phyloP scores from a whole-genome alignment of 1,284 basidiomycete species.

The Rhodotorula sp. region DNA sequence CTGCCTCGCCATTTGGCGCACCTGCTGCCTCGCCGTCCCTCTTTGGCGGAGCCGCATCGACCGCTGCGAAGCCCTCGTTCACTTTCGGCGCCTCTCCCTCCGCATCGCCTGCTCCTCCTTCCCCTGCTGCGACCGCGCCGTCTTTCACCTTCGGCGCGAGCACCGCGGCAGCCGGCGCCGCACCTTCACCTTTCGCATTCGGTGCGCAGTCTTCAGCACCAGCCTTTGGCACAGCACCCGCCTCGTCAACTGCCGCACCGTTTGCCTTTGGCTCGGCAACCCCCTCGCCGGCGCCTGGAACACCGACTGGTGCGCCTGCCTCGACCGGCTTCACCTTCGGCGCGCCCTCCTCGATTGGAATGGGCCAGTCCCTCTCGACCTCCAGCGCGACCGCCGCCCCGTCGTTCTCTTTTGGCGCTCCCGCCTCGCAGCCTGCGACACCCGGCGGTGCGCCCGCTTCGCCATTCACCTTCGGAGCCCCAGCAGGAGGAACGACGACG shows the following conservation, averaged over 20 bases:
- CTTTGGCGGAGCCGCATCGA: constrained; percentile 10
- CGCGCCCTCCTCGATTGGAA: not conserved
- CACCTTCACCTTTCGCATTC: constrained; percentile 13
- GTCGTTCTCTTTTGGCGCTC: not conserved
- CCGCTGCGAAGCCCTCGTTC: constrained; percentile 17
- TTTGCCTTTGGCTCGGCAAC: constrained; percentile 5
- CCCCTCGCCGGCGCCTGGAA: constrained; percentile 4
- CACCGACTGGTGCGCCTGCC: constrained; percentile 8
- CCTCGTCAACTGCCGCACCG: not conserved
- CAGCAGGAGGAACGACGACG: not conserved
- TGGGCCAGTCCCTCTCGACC: not conserved
- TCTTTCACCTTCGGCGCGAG: constrained; percentile 20
- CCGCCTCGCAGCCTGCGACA: not conserved
- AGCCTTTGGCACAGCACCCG: not conserved
- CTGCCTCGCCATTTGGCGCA: constrained; percentile 13
- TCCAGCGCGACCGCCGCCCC: not conserved
- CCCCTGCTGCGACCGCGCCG: constrained; percentile 11
- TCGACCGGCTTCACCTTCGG: constrained; percentile 22
- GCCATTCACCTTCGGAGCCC: constrained; percentile 12
- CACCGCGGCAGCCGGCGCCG: not conserved
- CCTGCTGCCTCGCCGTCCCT: constrained; percentile 1
- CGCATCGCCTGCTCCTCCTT: constrained; percentile 22
- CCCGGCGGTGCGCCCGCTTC: not conserved
- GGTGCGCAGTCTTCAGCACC: not conserved
- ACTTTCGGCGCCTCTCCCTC: constrained; percentile 17